Evolutionary conservation across 1,139 yeast species (phyloP).

Genomic region (Sugiyamaella castrensis): DNA sequence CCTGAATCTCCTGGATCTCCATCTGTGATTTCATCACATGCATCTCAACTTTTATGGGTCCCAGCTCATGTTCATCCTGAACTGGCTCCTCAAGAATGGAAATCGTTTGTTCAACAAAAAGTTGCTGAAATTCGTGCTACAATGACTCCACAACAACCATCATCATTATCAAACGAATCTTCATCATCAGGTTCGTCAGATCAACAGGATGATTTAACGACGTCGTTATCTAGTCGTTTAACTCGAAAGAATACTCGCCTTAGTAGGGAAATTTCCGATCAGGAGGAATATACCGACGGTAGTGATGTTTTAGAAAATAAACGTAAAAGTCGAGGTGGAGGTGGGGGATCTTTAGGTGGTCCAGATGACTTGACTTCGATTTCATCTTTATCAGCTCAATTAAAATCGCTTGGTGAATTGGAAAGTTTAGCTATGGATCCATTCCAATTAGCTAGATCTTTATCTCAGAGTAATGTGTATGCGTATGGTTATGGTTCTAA

Average conservation of each 20-base stretch:
- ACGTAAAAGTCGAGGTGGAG: conserved; percentile 24
- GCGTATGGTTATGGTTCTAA: conserved; percentile 4
- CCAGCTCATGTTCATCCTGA: conserved; percentile 94
- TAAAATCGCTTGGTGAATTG: conserved; percentile 35
- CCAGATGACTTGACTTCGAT: conserved; percentile 29
- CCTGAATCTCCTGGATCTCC: conserved; percentile 7
- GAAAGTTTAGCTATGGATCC: conserved; percentile 38
- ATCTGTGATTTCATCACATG: conserved; percentile 29
- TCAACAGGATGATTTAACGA: conserved; percentile 1
- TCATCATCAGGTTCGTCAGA: conserved; percentile 1
- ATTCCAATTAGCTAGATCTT: conserved; percentile 32
- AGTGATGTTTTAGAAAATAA: conserved; percentile 37
- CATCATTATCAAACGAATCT: conserved; percentile 17
- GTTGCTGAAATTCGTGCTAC: conserved; percentile 66
- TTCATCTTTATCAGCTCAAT: conserved; percentile 29
- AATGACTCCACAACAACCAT: conserved; percentile 14
- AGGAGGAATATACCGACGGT: conserved; percentile 40
- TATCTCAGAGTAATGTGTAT: conserved; percentile 19
- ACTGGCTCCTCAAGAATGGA: conserved; percentile 87
- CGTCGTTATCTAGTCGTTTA: conserved; percentile 15
- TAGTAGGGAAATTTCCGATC: conserved; percentile 38
- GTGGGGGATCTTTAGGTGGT: conserved; percentile 18
- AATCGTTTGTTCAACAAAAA: conserved; percentile 74
- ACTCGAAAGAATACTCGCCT: conserved; percentile 38
- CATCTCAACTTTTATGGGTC: conserved; percentile 64